phyloP scores from a whole-genome alignment of 2,329 filamentous ascomycete genomes.

The Xylaria sp. region DNA sequence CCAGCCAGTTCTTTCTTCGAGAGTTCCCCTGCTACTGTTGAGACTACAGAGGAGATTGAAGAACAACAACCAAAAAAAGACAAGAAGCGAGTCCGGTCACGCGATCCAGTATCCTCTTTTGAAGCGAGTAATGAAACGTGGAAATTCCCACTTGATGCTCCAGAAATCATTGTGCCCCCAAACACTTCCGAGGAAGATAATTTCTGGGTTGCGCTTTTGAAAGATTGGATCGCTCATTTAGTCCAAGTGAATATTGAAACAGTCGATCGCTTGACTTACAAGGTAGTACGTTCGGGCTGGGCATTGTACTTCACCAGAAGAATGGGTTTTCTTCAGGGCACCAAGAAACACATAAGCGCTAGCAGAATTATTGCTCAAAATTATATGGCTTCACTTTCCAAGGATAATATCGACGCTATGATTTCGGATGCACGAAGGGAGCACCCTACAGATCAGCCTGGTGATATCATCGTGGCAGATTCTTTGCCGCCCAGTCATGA shows the following conservation, averaged over 20 bases:
- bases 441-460: neutral
- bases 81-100: conserved; percentile 28
- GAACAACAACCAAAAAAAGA: conserved; percentile 22
- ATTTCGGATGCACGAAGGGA: conserved; percentile 32
- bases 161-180: conserved; percentile 23
- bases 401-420: conserved; percentile 31
- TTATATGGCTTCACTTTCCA: conserved; percentile 30
- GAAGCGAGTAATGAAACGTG: conserved; percentile 35
- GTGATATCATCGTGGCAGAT: neutral
- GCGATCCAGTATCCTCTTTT: conserved; percentile 34
- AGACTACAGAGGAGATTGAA: conserved; percentile 10
- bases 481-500: conserved; percentile 28
- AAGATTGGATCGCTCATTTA: conserved; percentile 26
- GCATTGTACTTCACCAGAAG: conserved; percentile 37
- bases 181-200: conserved; percentile 10
- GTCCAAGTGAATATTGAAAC: conserved; percentile 35
- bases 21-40: conserved; percentile 2
- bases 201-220: conserved; percentile 30
- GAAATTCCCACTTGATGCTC: conserved; percentile 35
- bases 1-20: conserved; percentile 32
- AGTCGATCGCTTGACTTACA: conserved; percentile 35
- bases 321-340: conserved; percentile 39
- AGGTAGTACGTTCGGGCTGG: conserved; percentile 41
- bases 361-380: conserved; percentile 33
- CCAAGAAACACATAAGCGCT: conserved; percentile 33